Evolutionary conservation across 352 stramenopile genomes (phyloP), one percentile per base, ranked within the genome.

Genomic region (Globisporangium sylvaticum): DNA sequence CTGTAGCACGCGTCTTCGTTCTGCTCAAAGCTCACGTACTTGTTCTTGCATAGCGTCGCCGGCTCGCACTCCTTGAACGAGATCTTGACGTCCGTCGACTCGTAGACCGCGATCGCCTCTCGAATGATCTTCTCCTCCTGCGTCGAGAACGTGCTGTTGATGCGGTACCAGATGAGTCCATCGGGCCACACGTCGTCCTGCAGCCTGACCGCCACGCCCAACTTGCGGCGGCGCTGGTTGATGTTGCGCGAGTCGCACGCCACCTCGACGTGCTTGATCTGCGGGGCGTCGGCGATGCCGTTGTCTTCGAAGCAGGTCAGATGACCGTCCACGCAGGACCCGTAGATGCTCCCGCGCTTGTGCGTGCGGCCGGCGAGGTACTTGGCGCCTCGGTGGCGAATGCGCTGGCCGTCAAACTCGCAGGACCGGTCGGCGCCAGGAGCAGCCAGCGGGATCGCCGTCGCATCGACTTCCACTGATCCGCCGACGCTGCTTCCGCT

Each of bases 1-100:
- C 83, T 84, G 67, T 90, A 90, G 70, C 83, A 90, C 48, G 78
- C 77, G 65, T 90, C 76, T 14, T 90, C 78, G 39, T 89, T 84
- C 68, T 90, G 74, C 57, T 84, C 76, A 22, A 93, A 88, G 67
- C 80, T 83, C 27, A 90, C 78, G 48, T 91, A 91, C 57, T 88
- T 90, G 31, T 82, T 79, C 5, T 77, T 77, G 64, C 84, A 93
- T 9, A 81, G 74, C 15, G 77, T 66, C 32, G 75, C 66, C 27
- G 82, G 82, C 31, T 89, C 72, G 56, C 84, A 93, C 70, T 89
- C 83, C 44, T 89, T 58, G 55, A 93, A 75, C 20, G 75, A 83
- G 52, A 93, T 75, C 46, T 85, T 81, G 1, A 91, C 75, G 37
- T 89, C 83, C 1, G 75, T 83, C 22, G 79, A 73, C 25, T 75